phyloP scores from a whole-genome alignment of 2,329 filamentous ascomycete genomes.

The Chaetomiaceae sp. region DNA sequence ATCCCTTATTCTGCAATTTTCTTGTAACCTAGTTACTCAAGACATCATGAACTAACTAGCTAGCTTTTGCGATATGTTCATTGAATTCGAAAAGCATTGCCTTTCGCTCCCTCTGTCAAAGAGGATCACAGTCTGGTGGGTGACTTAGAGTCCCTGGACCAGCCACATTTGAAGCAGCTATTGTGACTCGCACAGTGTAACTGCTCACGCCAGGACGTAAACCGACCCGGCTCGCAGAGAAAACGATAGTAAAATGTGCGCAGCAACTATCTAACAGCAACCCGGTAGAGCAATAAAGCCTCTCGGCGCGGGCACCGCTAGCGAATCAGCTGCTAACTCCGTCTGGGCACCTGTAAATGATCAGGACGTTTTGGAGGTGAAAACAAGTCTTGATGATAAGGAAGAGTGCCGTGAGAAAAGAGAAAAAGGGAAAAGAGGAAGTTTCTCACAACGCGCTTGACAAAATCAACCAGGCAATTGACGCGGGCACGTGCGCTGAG shows the following conservation, averaged over 20 bases:
- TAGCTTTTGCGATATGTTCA: no score
- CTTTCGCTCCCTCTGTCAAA: no score
- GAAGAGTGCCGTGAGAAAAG: slow-evolving; percentile 64
- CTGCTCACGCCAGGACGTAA: no score
- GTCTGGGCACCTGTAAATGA: slow-evolving; percentile 91
- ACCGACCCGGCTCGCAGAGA: no score
- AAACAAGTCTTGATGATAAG: slow-evolving; percentile 90
- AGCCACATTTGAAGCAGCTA: no score
- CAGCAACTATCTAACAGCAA: slow-evolving; percentile 97
- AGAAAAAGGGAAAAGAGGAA: slow-evolving; percentile 29
- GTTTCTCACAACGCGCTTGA: slow-evolving; percentile 11
- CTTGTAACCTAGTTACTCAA: no score
- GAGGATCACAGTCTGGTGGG: no score
- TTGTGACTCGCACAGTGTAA: no score
- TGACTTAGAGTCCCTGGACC: no score
- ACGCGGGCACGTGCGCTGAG: slow-evolving; percentile 5
- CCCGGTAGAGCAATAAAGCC: slow-evolving; percentile 54
- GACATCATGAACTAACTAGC: no score
- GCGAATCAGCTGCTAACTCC: slow-evolving; percentile 82
- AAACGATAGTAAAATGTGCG: slow-evolving; percentile 64
- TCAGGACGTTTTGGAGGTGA: slow-evolving; percentile 70
- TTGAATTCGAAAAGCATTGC: no score
- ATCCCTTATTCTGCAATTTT: no score
- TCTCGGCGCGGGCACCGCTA: slow-evolving; percentile 76
- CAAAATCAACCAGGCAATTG: not conserved